Percentiles rank a stretch among this genome's conserved stretches.
Conservation (phyloP, 2,329 filamentous ascomycete genomes). For the Colletotrichum sp. region DNA sequence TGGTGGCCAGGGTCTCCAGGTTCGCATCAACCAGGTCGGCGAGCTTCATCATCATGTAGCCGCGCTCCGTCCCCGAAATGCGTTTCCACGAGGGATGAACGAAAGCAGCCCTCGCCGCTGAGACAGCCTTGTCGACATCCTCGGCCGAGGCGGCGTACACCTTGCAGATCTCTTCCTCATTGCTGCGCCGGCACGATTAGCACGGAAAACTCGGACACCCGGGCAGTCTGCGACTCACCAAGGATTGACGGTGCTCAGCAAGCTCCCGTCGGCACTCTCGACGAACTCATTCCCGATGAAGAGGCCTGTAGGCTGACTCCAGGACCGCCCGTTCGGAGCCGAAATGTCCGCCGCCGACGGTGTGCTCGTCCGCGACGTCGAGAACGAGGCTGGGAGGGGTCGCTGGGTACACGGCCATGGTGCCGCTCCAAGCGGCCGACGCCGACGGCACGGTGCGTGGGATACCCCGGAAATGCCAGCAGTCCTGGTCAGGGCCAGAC, state of each 20-base stretch:
- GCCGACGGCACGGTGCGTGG: background rate
- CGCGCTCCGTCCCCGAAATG: slow-evolving; percentile 71
- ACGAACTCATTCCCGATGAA: slow-evolving; percentile 88
- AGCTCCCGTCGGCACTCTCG: slow-evolving; percentile 67
- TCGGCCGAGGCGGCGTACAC: slow-evolving; percentile 71
- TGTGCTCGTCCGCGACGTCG: slow-evolving; percentile 4
- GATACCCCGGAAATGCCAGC: background rate
- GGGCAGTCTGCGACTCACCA: slow-evolving; percentile 50
- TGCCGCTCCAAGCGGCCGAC: background rate
- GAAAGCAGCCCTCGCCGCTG: slow-evolving; percentile 72
- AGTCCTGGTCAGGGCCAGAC: background rate
- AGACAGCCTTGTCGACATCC: slow-evolving; percentile 74
- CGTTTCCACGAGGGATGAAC: slow-evolving; percentile 70
- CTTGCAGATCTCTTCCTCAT: slow-evolving; percentile 70
- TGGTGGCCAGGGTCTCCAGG: slow-evolving; percentile 50
- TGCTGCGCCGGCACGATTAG: slow-evolving; percentile 29
- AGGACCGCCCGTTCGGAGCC: slow-evolving; percentile 77
- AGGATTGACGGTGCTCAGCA: slow-evolving; percentile 72
- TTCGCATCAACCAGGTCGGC: slow-evolving; percentile 72
- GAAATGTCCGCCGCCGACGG: slow-evolving; percentile 61
- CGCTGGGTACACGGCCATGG: background rate
- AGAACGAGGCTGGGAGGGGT: background rate
- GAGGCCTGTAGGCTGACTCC: slow-evolving; percentile 75
- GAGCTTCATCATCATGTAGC: slow-evolving; percentile 71
- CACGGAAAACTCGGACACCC: background rate